Evolutionary conservation across 139 green algal species (phyloP), one percentile per base, ranked within the genome.

Genomic region (Diplosphaera chodatii): DNA sequence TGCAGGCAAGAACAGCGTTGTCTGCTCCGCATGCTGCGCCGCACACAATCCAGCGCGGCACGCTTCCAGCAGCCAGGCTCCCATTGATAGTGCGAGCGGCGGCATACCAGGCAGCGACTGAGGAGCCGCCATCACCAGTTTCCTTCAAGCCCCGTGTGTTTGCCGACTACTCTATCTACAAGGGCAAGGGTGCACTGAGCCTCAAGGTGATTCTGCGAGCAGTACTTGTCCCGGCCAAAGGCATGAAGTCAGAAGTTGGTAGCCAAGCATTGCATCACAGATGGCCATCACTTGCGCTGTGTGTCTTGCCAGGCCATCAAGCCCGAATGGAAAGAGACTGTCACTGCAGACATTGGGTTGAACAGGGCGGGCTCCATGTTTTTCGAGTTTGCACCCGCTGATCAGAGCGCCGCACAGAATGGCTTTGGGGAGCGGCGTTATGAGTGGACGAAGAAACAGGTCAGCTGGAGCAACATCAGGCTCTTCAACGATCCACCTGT

Each of bases 381-480:
- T 6, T 4, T 70, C 34, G 66, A 70, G 8, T 32, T 70, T 70
- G 66, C 66, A 20, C 34, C 34, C 31, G 66, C 34, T 15, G 31
- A 28, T 48, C 37, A 48, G 13, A 23, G 20, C 33, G 25, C 18
- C 1, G 33, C 31, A 23, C 23, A 28, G 18, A 69, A 25, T 21
- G 34, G 32, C 32, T 30, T 69, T 18, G 64, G 64, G 16, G 15
- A 41, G 30, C 30, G 64, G 25, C 15, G 16, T 15, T 69, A 69
- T 32, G 30, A 55, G 1, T 69, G 64, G 64, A 32, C 23, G 18
- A 55, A 28, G 31, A 69, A 69, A 32, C 64, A 69, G 64, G 64
- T 48, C 3, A 0, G 32, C 32, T 34, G 27, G n/a, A 67, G n/a
- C n/a, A 20, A 6, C n/a, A 28, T 27, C 25, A 40, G 3, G 13